Evolutionary conservation across 2,329 filamentous ascomycete species (phyloP).

Genomic region (Gnomoniopsis sp.): DNA sequence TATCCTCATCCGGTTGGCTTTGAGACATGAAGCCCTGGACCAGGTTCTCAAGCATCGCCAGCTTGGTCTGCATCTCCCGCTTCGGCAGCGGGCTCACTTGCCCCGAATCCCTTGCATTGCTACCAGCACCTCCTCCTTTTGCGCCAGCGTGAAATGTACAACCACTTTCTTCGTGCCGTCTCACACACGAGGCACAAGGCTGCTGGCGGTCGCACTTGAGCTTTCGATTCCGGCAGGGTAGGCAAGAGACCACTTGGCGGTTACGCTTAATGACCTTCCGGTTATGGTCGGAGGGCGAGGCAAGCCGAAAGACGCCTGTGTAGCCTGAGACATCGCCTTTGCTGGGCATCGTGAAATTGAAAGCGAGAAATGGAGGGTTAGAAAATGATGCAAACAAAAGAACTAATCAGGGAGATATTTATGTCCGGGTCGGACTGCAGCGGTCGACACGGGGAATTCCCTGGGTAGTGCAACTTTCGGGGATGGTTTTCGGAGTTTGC

Average conservation of each 20-base stretch:
- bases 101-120: neutral
- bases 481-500: neutral
- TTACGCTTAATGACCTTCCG: constrained; percentile 34
- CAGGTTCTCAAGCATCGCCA: constrained; percentile 39
- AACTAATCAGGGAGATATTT: neutral
- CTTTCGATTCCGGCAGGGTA: constrained; percentile 39
- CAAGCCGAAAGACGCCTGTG: constrained; percentile 36
- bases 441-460: neutral
- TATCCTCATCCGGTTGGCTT: neutral
- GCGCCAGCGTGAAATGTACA: constrained; percentile 30
- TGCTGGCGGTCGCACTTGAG: constrained; percentile 39
- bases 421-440: neutral
- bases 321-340: constrained; percentile 17
- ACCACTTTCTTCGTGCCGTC: constrained; percentile 30
- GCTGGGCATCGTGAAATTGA: constrained; percentile 6
- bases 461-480: neutral
- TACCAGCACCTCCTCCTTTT: constrained; percentile 16
- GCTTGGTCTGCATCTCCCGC: constrained; percentile 36
- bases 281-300: constrained; percentile 26
- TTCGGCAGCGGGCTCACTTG: constrained; percentile 15
- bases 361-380: neutral
- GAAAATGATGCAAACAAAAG: neutral
- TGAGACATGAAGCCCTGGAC: constrained; percentile 32
- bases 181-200: constrained; percentile 37
- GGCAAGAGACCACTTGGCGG: constrained; percentile 39